phyloP scores from a whole-genome alignment of 106 monocot species.

The Agapanthus africanus region DNA sequence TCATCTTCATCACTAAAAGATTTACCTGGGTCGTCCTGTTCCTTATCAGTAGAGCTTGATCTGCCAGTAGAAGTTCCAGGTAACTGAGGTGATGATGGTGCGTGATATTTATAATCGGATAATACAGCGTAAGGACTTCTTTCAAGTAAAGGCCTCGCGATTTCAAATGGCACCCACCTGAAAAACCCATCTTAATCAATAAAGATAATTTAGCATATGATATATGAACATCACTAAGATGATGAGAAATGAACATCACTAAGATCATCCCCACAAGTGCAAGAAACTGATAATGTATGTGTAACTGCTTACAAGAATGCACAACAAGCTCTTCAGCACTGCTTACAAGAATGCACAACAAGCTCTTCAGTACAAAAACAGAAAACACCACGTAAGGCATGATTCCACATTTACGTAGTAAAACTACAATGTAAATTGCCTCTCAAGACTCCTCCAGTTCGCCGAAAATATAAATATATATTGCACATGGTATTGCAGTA shows the following conservation, averaged over 20 bases:
- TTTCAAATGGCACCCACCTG: conserved; percentile 74
- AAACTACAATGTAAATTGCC: too few species aligned
- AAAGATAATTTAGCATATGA: conserved; percentile 3
- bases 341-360: not conserved
- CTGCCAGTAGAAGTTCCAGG: conserved; percentile 2
- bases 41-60: not conserved
- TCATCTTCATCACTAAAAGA: conserved; percentile 21
- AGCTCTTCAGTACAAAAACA: conserved; percentile 4
- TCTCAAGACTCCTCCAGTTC: too few species aligned
- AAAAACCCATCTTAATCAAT: conserved; percentile 5
- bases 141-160: conserved; percentile 49
- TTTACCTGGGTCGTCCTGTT: conserved; percentile 6
- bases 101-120: conserved; percentile 30
- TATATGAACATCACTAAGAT: too few species aligned
- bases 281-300: not conserved
- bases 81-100: conserved; percentile 9
- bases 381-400: not conserved
- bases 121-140: conserved; percentile 40
- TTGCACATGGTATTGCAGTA: too few species aligned
- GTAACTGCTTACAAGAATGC: conserved; percentile 1
- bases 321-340: too few species aligned
- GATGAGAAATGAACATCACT: too few species aligned
- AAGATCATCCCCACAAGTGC: not conserved
- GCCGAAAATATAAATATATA: too few species aligned
- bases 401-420: too few species aligned